Conservation (phyloP, 169 alveolate genomes). For the Eimeria necatrix region DNA sequence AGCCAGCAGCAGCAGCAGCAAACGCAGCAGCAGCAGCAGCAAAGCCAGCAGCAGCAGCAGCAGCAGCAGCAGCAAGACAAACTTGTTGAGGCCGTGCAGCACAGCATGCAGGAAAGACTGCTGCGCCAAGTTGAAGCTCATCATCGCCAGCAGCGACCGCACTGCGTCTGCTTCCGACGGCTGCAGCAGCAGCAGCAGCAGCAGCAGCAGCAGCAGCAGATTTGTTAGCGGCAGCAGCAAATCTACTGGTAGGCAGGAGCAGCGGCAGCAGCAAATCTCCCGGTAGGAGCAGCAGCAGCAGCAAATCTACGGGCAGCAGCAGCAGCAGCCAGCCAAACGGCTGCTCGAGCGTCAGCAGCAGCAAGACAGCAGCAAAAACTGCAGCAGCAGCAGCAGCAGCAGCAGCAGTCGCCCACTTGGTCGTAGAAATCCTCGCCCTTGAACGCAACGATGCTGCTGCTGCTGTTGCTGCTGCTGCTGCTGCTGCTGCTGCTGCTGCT, state of each 20-base stretch:
- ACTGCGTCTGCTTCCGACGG: slow-evolving; percentile 73
- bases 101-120: slow-evolving; percentile 79
- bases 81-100: slow-evolving; percentile 67
- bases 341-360: background rate
- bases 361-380: background rate
- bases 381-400: background rate
- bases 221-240: too few species aligned
- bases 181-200: slow-evolving; percentile 8
- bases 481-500: background rate
- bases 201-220: too few species aligned
- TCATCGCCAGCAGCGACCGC: slow-evolving; percentile 77
- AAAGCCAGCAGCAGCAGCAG: slow-evolving; percentile 5
- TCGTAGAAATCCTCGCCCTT: background rate
- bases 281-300: too few species aligned
- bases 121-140: slow-evolving; percentile 81
- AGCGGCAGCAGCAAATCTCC: too few species aligned
- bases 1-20: background rate
- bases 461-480: slow-evolving; percentile 44
- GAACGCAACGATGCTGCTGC: background rate
- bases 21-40: slow-evolving; percentile 1
- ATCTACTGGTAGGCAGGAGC: background rate
- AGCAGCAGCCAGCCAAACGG: background rate
- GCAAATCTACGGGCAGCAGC: too few species aligned
- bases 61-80: background rate
- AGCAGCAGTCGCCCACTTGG: background rate